phyloP scores from a whole-genome alignment of 331 rosid genomes.

The Prunus yedoensis region DNA sequence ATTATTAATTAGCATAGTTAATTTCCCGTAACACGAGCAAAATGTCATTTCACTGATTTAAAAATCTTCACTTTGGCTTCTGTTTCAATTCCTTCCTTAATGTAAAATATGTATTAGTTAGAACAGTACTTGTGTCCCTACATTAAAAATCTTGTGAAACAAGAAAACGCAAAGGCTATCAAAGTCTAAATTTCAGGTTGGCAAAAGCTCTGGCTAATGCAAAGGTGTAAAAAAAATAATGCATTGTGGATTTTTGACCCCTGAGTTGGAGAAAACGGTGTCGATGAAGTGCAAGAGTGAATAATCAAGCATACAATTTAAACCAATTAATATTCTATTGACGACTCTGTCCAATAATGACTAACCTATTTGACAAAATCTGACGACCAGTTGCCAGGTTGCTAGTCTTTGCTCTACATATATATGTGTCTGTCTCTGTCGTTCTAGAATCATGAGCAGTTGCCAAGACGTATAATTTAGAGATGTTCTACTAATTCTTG shows the following conservation, averaged over 20 bases:
- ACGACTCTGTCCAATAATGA: conserved; percentile 11
- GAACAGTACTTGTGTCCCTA: background rate
- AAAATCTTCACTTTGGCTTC: background rate
- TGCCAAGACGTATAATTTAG: background rate
- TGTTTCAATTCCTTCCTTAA: conserved; percentile 20
- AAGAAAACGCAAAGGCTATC: background rate
- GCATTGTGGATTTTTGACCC: background rate
- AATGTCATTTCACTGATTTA: background rate
- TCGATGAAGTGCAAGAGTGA: conserved; percentile 25
- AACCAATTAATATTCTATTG: background rate
- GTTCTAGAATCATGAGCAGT: background rate
- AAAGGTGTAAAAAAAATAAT: background rate
- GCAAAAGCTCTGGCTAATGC: conserved; percentile 3
- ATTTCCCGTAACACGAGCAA: background rate
- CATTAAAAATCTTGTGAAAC: background rate
- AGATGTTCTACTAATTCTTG: background rate
- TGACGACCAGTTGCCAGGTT: background rate
- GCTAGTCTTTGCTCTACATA: background rate
- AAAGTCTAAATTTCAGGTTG: conserved; percentile 4
- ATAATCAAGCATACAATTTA: conserved; percentile 13
- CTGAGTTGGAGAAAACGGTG: conserved; percentile 12
- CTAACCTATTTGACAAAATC: background rate
- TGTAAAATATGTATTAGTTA: background rate
- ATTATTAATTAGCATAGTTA: background rate
- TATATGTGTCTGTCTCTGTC: background rate